Evolutionary conservation across 2,329 filamentous ascomycete genomes (phyloP).

Genomic region (Xylariaceae sp.): DNA sequence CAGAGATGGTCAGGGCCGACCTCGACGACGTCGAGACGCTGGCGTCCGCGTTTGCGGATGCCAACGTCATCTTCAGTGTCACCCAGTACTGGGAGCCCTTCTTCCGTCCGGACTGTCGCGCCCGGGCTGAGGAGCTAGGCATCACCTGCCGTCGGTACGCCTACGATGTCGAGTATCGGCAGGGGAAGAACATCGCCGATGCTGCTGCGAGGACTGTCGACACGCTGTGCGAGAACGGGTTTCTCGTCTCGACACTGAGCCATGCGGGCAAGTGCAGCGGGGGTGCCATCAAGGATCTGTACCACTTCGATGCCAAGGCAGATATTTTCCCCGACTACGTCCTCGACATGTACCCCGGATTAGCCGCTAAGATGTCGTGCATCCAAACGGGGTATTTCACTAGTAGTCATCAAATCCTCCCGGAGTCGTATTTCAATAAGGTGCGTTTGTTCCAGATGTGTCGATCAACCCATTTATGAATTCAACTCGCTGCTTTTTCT

Average conservation of each 20-base stretch:
- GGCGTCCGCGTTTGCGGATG: constrained; percentile 50
- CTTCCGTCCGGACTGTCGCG: constrained; percentile 45
- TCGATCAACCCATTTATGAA: too few relatives aligned
- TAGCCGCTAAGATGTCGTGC: constrained; percentile 20
- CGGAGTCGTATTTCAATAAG: too few relatives aligned
- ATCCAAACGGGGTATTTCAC: constrained; percentile 19
- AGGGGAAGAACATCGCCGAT: constrained; percentile 63
- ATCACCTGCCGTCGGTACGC: constrained; percentile 52
- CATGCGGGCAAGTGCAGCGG: constrained; percentile 54
- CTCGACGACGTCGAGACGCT: constrained; percentile 51
- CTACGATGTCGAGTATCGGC: constrained; percentile 56
- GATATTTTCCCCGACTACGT: constrained; percentile 39
- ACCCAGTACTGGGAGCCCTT: constrained; percentile 60
- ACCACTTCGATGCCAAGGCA: constrained; percentile 61
- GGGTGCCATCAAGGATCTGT: constrained; percentile 55
- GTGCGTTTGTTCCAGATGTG: too few relatives aligned
- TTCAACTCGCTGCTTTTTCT: too few relatives aligned
- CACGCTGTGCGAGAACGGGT: constrained; percentile 49
- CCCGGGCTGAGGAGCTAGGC: constrained; percentile 46
- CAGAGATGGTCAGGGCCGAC: constrained; percentile 53
- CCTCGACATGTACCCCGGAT: constrained; percentile 7
- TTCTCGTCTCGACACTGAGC: constrained; percentile 59
- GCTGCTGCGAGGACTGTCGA: constrained; percentile 53
- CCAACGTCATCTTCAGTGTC: constrained; percentile 60
- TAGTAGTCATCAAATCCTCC: constrained; percentile 11